A percentile compares a stretch with the other conserved stretches of the same genome.
These are phyloP conservation scores for Leucoagaricus sp. DNA, from an alignment of 1,284 basidiomycete species.

Conservation along the genomic window DNA sequence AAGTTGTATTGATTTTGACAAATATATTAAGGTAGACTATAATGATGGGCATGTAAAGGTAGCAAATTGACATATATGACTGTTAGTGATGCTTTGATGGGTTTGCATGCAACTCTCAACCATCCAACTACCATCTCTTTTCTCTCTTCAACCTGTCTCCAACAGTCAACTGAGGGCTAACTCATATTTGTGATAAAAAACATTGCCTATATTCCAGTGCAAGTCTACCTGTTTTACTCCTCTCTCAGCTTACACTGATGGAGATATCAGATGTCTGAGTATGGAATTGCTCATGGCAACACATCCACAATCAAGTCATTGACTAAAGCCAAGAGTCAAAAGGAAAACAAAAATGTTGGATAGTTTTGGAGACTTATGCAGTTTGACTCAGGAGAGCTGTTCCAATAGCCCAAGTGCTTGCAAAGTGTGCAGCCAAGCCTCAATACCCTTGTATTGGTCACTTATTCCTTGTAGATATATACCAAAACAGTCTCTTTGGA, in stretches of 20 bases:
- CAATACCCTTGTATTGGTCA: neutral
- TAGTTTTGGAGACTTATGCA: constrained; percentile 75
- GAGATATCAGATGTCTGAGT: too few species aligned
- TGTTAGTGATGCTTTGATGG: too few species aligned
- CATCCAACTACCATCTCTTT: constrained; percentile 58
- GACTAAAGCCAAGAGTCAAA: constrained; percentile 28
- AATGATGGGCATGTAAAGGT: too few species aligned
- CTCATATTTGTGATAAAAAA: constrained; percentile 61
- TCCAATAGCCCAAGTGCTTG: constrained; percentile 64
- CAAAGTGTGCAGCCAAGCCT: constrained; percentile 48
- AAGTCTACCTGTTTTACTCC: too few species aligned
- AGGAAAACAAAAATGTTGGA: constrained; percentile 37
- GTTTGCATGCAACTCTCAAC: constrained; percentile 52
- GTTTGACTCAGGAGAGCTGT: constrained; percentile 34
- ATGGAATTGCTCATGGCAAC: constrained; percentile 49
- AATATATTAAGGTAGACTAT: too few species aligned
- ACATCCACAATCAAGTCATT: constrained; percentile 46
- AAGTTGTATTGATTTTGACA: too few species aligned
- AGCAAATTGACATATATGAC: too few species aligned
- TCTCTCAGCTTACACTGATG: too few species aligned
- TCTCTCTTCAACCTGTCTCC: constrained; percentile 60
- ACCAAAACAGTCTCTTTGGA: constrained; percentile 67
- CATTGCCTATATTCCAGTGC: constrained; percentile 68
- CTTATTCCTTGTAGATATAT: constrained; percentile 25
- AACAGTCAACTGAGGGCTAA: constrained; percentile 78